Percentiles rank a stretch among this genome's conserved stretches.
Conservation (phyloP, 108 stramenopile genomes). For the Asterionellopsis glacialis region DNA sequence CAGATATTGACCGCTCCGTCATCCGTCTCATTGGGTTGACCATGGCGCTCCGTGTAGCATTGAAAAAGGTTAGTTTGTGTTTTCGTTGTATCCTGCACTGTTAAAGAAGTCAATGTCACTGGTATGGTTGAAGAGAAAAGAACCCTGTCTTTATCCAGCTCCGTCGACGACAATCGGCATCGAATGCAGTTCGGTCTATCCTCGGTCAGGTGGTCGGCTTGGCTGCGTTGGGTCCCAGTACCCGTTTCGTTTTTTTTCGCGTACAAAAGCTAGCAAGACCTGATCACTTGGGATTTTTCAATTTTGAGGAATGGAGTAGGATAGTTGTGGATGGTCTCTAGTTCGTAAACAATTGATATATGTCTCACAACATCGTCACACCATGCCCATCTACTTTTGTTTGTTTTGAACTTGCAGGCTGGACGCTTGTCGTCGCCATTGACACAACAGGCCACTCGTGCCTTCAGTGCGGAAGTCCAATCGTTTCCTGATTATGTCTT, state of each 20-base stretch:
- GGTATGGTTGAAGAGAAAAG: neutral
- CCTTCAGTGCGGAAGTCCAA: neutral
- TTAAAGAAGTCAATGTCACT: neutral
- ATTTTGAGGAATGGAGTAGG: too few relatives aligned
- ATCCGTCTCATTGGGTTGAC: neutral
- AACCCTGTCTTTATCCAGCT: neutral
- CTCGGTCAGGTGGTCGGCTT: too few relatives aligned
- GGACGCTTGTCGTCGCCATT: neutral
- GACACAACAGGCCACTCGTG: neutral
- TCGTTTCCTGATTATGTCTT: conserved; percentile 81
- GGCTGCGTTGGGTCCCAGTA: too few relatives aligned
- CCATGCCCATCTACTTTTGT: neutral
- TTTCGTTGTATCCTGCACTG: neutral
- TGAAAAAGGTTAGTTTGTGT: conserved; percentile 9
- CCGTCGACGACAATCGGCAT: neutral
- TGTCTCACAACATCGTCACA: neutral
- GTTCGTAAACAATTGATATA: too few relatives aligned
- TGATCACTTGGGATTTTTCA: too few relatives aligned
- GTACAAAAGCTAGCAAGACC: too few relatives aligned
- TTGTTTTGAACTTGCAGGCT: neutral
- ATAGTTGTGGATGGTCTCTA: too few relatives aligned
- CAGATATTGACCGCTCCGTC: too few relatives aligned
- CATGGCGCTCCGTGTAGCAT: conserved; percentile 16
- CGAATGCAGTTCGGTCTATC: too few relatives aligned
- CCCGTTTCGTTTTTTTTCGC: too few relatives aligned